phyloP scores from a whole-genome alignment of 164 flowering plant genomes.

The Vitis labrusca region DNA sequence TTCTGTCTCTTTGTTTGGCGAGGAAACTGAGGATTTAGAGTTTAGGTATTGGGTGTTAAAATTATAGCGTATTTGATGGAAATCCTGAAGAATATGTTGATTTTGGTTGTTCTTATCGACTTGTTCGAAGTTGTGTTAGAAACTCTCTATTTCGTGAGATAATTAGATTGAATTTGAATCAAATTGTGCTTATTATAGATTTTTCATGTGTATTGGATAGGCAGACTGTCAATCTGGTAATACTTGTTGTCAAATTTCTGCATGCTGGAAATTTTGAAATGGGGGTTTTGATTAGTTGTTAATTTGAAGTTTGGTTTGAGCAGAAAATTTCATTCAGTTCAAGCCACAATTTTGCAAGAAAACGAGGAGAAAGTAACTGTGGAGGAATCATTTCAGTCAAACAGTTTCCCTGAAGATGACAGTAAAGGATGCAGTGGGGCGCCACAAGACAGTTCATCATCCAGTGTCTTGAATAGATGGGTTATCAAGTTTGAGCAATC shows the following conservation, averaged over 20 bases:
- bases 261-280: background rate
- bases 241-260: background rate
- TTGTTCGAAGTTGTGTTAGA: background rate
- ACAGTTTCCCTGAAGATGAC: conserved; percentile 37
- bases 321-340: conserved; percentile 41
- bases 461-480: conserved; percentile 55
- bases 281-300: background rate
- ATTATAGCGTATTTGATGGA: too few species aligned
- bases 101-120: too few species aligned
- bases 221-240: background rate
- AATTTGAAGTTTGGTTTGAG: background rate
- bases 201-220: background rate
- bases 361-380: conserved; percentile 63
- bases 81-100: too few species aligned
- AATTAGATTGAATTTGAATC: background rate
- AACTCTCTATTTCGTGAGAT: background rate
- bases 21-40: too few species aligned
- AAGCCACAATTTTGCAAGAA: conserved; percentile 65
- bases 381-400: conserved; percentile 50
- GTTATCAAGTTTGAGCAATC: conserved; percentile 74
- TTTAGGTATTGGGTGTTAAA: too few species aligned
- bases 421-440: conserved; percentile 23
- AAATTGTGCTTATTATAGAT: background rate
- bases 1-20: too few species aligned
- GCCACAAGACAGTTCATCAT: conserved; percentile 28